Base-by-base conservation (phyloP, 495 filamentous ascomycete genomes). In the Xylaria intraflava region DNA sequence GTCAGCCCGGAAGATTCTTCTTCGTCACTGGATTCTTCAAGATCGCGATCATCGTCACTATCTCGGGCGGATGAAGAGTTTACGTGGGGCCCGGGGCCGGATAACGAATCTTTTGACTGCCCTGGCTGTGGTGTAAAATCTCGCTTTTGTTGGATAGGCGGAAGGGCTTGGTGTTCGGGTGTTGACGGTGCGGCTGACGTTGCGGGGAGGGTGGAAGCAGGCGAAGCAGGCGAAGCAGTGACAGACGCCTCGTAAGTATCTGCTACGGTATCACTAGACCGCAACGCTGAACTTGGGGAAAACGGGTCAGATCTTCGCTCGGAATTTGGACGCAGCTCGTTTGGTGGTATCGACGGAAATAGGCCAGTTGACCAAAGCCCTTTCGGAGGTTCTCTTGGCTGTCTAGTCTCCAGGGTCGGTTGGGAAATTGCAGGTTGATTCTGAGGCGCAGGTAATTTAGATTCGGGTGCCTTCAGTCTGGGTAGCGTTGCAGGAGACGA, bases 101-200 rank as follows among this genome's bases (percentile, higher is more conserved):
- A 75, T 23, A 76, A 64, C 14, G 61, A 65, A 29, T 54, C 56
- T 9, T 55, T 55, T 19, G 60, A 61, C 14, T 71, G 59, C 10
- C 75, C 65, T 8, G 56, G 68, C 11, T 67, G 67, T 17, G 78
- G 77, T 0, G 73, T 75, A 51, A 80, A 80, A 49, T 80, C 76
- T 48, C 59, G 60, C 60, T 78, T 78, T 45, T 79, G 75, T 24
- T 70, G 68, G 38, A 76, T 68, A 9, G 67, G 59, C 22, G 56
- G 63, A 38, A 52, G 64, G 22, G 40, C 9, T 9, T 47, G 56
- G 14, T 31, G 55, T 48, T 72, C 65, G 2, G 68, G 67, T 3
- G 69, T 67, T 8, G 57, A 62, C 12, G 64, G 65, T 31, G 46
- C 40, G 11, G 29, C 27, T 39, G 61, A 43, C 35, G 50, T 10